Base-by-base conservation (phyloP, 2,329 filamentous ascomycete species). In the Periglandula ipomoeae region DNA sequence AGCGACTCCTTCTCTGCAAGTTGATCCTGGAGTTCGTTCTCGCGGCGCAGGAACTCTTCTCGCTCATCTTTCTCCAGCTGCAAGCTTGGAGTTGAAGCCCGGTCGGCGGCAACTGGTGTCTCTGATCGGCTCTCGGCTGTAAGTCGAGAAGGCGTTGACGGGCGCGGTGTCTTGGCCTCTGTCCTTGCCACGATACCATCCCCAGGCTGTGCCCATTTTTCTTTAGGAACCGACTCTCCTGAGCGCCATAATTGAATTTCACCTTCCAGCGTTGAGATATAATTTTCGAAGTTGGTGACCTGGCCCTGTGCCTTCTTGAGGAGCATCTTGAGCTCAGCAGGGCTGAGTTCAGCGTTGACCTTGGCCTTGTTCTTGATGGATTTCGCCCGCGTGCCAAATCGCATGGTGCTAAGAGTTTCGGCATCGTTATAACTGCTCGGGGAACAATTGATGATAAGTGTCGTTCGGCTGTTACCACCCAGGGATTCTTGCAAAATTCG, bases 361-460 rank as follows among this genome's bases (percentile, higher is more conserved):
- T 97, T 98, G 69, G 93, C 93, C 78, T 97, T 97, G 75, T 97
- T 97, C 84, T 97, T 96, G 74, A 98, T 98, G 0, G 89, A 87
- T 75, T 98, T 98, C 50, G 93, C 93, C 65, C 93, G 79, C 70
- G 93, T 94, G 73, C 93, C 93, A 64, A 97, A 98, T 41, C 90
- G 82, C 52, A 98, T 71, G 1, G 93, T 98, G 56, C 89, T 85
- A 44, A 97, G 71, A 0, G 93, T 97, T 72, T 98, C 93, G 48
- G 84, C 82, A 70, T 96, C 91, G 73, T 98, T 97, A 74, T 97
- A 97, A 64, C 89, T 95, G 71, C 88, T 95, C 2, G 93, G 93
- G n/a, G 93, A 97, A 67, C 90, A 96, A 68, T 97, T 97, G 75
- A 98, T 94, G 61, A 98, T 96, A 52, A 98, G 78, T 0, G 93